Evolutionary conservation across 2,329 filamentous ascomycete genomes (phyloP).

Genomic region (Akanthomyces muscarius): DNA sequence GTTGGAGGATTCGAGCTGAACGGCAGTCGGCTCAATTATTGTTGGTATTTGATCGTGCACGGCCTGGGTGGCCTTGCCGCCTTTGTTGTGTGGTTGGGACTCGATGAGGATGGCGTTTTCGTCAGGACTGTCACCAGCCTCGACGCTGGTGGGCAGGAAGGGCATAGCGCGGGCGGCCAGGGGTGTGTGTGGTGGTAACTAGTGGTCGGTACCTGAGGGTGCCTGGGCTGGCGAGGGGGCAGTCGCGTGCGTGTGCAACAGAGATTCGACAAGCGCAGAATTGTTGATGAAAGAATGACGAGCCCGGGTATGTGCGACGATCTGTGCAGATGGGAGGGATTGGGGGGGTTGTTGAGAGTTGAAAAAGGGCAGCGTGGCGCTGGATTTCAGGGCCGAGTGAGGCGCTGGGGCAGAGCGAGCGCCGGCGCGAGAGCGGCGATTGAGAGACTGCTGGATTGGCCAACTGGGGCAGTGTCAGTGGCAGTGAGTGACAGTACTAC

Average conservation of each 20-base stretch:
- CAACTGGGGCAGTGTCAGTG: too few species aligned
- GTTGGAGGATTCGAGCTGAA: slow-evolving; percentile 6
- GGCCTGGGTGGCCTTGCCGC: slow-evolving; percentile 5
- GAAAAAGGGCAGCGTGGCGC: neutral
- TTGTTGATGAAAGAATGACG: slow-evolving; percentile 8
- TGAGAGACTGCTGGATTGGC: too few species aligned
- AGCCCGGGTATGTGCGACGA: neutral
- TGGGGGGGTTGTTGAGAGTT: neutral
- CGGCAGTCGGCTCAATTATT: slow-evolving; percentile 2
- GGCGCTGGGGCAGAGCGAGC: neutral
- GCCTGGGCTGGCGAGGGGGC: neutral
- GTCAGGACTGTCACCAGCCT: neutral
- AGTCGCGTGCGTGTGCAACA: neutral
- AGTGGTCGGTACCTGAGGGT: too few species aligned
- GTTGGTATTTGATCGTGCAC: slow-evolving; percentile 13
- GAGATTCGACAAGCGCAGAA: neutral
- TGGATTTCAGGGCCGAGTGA: too few species aligned
- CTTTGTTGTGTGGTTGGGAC: slow-evolving; percentile 8
- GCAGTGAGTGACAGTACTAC: too few species aligned
- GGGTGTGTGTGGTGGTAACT: neutral
- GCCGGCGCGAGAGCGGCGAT: neutral
- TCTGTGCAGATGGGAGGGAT: neutral
- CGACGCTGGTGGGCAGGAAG: neutral
- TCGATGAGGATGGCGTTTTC: neutral
- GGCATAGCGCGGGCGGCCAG: slow-evolving; percentile 3